These are phyloP conservation scores for Cercospora janseana DNA, from an alignment of 2,329 filamentous ascomycete species.

Conservation along the genomic window DNA sequence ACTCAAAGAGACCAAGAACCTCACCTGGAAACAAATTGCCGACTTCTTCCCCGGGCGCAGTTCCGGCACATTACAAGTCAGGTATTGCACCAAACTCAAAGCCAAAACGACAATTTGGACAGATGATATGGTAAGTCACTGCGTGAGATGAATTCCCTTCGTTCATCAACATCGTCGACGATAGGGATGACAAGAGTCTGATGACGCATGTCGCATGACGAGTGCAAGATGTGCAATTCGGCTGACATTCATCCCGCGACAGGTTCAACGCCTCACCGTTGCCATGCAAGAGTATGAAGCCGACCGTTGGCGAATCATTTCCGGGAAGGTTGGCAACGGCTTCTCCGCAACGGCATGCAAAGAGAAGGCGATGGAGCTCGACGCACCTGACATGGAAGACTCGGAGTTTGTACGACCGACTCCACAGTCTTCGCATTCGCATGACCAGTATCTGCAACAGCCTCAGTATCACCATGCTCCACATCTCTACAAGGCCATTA, in stretches of 20 bases:
- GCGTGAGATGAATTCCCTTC: not conserved
- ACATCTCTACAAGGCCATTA: conserved; percentile 2
- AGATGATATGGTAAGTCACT: conserved; percentile 72
- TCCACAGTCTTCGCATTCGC: too few species aligned
- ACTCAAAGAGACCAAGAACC: conserved; percentile 88
- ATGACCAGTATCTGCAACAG: too few species aligned
- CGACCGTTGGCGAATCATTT: conserved; percentile 89
- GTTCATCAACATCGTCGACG: not conserved
- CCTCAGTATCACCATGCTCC: conserved; percentile 3
- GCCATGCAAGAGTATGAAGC: conserved; percentile 82
- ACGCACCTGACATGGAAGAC: conserved; percentile 26
- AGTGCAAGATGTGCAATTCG: not conserved
- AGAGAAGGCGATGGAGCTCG: conserved; percentile 69
- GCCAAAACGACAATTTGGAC: conserved; percentile 93
- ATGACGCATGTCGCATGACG: not conserved
- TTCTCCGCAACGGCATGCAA: conserved; percentile 85
- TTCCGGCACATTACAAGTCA: conserved; percentile 85
- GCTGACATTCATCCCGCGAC: conserved; percentile 3
- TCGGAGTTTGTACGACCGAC: conserved; percentile 17
- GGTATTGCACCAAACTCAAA: conserved; percentile 93
- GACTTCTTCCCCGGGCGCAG: conserved; percentile 92
- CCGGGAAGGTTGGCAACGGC: conserved; percentile 84
- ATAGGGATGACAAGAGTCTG: too few species aligned
- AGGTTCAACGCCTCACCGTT: conserved; percentile 71
- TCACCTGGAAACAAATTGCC: conserved; percentile 97